Evolutionary conservation across 2,329 filamentous ascomycete species (phyloP).

Genomic region (Pseudogymnoascus verrucosus): DNA sequence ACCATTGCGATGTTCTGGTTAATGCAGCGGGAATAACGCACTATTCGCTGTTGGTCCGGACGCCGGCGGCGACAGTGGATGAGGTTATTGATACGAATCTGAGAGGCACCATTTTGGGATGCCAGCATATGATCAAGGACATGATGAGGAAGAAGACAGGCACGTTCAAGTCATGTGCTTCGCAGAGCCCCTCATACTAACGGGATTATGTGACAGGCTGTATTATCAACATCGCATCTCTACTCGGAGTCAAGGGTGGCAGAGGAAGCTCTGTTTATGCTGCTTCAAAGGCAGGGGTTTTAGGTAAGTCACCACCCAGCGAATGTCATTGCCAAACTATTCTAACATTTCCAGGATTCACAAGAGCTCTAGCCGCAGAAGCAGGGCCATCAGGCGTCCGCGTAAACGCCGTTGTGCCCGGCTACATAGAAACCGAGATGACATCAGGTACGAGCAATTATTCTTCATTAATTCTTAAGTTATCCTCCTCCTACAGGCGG

Average conservation of each 20-base stretch:
- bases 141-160: slow-evolving; percentile 36
- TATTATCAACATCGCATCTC: slow-evolving; percentile 75
- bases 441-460: slow-evolving; percentile 47
- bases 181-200: background rate
- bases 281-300: slow-evolving; percentile 71
- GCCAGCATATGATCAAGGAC: slow-evolving; percentile 41
- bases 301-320: slow-evolving; percentile 43
- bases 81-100: slow-evolving; percentile 64
- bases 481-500: slow-evolving; percentile 24
- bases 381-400: slow-evolving; percentile 54
- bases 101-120: slow-evolving; percentile 54
- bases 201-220: slow-evolving; percentile 37
- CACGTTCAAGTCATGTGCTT: slow-evolving; percentile 11
- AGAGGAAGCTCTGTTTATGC: slow-evolving; percentile 66
- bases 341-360: slow-evolving; percentile 45
- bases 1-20: slow-evolving; percentile 52
- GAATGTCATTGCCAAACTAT: background rate
- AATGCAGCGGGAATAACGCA: slow-evolving; percentile 74
- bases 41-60: slow-evolving; percentile 52
- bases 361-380: slow-evolving; percentile 57
- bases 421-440: slow-evolving; percentile 79
- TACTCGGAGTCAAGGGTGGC: slow-evolving; percentile 63
- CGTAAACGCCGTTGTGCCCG: slow-evolving; percentile 74
- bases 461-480: slow-evolving; percentile 12
- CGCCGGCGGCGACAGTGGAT: slow-evolving; percentile 42